Base-by-base conservation (phyloP, 495 filamentous ascomycete species). In the Cudoniella acicularis region DNA sequence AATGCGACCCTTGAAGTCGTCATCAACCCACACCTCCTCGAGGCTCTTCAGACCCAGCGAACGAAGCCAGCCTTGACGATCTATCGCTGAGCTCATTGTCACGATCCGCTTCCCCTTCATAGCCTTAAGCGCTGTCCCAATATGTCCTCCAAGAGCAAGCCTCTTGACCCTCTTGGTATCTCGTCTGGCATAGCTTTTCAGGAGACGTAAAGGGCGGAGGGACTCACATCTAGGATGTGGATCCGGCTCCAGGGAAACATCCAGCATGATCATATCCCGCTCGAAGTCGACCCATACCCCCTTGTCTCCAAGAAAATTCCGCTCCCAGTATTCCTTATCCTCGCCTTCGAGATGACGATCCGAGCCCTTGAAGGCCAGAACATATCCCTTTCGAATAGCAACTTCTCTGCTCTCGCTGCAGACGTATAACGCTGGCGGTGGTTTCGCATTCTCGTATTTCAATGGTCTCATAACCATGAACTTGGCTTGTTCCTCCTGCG, bases 251-350 rank as follows among this genome's bases (percentile, higher is more conserved):
- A 36, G 13, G 6, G 30, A 36, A 36, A 36, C 20, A 56, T 54
- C 24, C 11, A 52, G 8, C 56, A 50, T 59, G 17, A 59, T 52
- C 17, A 52, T 11, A 21, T 52, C 40, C 26, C 27, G 18, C 16
- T 42, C 20, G 21, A 50, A 26, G 18, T 43, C 21, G 2, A 52
- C 27, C 46, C 56, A 41, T 8, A 40, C 23, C 23, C 49, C 46
- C 17, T 52, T 45, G 1, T 46, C 48, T 8, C 18, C 30, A 25
- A 45, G 13, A 4, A 24, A 10, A 22, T 45, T 50, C 22, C 21
- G 10, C 48, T 45, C 48, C 56, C 51, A 54, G 30, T 36, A 54
- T 23, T 20, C 20, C 8, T 40, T 8, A 22, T 54, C 51, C 9
- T 54, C 51, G 26, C 27, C 27, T 17, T 41, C 27, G 2, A 54